These are phyloP conservation scores for Flueggea neowawraea DNA, from an alignment of 441 rosid species.

Conservation along the genomic window DNA sequence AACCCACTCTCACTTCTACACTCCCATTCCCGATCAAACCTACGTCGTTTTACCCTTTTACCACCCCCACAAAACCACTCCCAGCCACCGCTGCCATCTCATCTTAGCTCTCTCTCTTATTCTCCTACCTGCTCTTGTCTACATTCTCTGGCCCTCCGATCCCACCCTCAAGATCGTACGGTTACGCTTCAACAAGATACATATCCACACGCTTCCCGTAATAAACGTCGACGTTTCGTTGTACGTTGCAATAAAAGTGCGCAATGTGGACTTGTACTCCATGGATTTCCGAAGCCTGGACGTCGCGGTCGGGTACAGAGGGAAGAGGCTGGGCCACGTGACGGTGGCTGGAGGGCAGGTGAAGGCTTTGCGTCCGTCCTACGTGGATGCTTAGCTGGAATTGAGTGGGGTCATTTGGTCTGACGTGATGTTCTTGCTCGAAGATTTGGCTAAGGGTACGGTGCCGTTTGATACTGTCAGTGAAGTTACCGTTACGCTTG, in stretches of 20 bases:
- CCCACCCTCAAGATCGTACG: conserved; percentile 51
- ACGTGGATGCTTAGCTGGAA: conserved; percentile 61
- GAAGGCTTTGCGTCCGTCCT: conserved; percentile 59
- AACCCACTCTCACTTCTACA: not conserved
- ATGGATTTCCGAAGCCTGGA: conserved; percentile 44
- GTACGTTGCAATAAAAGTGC: conserved; percentile 48
- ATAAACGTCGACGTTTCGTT: conserved; percentile 57
- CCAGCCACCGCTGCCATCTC: conserved; percentile 11
- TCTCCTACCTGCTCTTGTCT: conserved; percentile 31
- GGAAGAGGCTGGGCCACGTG: conserved; percentile 67
- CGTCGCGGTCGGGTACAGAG: conserved; percentile 65
- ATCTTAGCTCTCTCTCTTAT: conserved; percentile 27
- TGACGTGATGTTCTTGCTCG: conserved; percentile 68
- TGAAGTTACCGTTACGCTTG: conserved; percentile 49
- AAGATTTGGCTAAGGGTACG: conserved; percentile 59
- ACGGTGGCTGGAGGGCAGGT: conserved; percentile 45
- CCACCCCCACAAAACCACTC: conserved; percentile 4
- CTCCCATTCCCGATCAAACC: conserved; percentile 18
- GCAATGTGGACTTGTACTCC: conserved; percentile 61
- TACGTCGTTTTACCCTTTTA: conserved; percentile 21
- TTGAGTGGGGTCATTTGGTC: conserved; percentile 53
- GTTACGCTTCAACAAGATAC: conserved; percentile 51
- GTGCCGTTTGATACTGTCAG: conserved; percentile 63
- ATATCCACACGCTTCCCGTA: conserved; percentile 40
- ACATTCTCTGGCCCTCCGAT: conserved; percentile 67